Percentiles rank a stretch among this genome's conserved stretches.
Evolutionary conservation across 2,329 filamentous ascomycete genomes (phyloP).

Genomic region (Monilinia vaccinii-corymbosi): DNA sequence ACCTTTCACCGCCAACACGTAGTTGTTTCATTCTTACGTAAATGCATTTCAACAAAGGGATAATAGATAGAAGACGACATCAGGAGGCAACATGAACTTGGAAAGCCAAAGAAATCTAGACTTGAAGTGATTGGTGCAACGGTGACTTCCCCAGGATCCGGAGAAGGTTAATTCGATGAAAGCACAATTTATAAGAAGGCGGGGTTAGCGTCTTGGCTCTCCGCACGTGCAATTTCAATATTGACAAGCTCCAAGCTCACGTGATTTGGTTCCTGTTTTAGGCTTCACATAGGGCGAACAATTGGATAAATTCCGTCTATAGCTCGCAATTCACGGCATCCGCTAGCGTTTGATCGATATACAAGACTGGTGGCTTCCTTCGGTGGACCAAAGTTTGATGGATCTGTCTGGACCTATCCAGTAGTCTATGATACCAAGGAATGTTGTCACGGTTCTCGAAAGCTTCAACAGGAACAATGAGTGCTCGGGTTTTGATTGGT

Average conservation of each 20-base stretch:
- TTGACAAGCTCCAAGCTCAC: not conserved
- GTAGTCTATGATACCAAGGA: not conserved
- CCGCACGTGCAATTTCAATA: not conserved
- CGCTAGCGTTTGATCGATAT: not conserved
- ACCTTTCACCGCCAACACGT: constrained; percentile 3
- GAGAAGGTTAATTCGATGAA: not conserved
- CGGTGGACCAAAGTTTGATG: not conserved
- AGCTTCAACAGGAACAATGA: not conserved
- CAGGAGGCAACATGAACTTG: not conserved
- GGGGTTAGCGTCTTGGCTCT: constrained; percentile 3
- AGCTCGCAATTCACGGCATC: not conserved
- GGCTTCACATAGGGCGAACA: not conserved
- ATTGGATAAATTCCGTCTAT: not conserved
- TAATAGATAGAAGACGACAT: not conserved
- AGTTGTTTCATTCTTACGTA: constrained; percentile 11
- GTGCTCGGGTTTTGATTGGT: not conserved
- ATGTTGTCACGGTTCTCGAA: not conserved
- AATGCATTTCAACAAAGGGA: not conserved
- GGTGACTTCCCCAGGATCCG: constrained; percentile 4
- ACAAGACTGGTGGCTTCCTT: not conserved
- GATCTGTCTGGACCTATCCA: not conserved
- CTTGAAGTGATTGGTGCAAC: not conserved
- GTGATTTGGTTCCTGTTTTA: not conserved
- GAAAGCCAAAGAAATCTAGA: not conserved
- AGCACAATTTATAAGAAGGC: constrained; percentile 5